Evolutionary conservation across 2,329 filamentous ascomycete species (phyloP).

Genomic region (Pseudogymnoascus sp.): DNA sequence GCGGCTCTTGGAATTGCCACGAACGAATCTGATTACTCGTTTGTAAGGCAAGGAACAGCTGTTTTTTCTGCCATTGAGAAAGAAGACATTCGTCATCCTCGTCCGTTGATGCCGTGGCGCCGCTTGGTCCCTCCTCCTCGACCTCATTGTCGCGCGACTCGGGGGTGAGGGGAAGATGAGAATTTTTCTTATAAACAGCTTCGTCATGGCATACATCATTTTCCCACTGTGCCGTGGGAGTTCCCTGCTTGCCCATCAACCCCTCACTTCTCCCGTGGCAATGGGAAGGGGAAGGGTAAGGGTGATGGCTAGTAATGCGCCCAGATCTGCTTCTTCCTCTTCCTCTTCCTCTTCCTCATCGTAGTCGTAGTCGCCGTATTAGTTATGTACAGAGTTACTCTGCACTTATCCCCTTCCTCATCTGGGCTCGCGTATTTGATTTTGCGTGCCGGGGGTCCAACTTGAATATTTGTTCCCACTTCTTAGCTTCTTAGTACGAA

Average conservation of each 20-base stretch:
- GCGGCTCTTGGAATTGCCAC: neutral
- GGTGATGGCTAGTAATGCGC: neutral
- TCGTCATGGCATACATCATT: conserved; percentile 1
- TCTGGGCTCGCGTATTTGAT: neutral
- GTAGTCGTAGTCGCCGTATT: too few relatives aligned
- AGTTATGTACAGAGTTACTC: too few relatives aligned
- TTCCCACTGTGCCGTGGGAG: neutral
- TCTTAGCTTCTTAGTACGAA: neutral
- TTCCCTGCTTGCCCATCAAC: neutral
- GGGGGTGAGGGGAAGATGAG: neutral
- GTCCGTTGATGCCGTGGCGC: neutral
- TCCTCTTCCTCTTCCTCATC: too few relatives aligned
- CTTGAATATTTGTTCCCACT: neutral
- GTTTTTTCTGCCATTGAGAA: neutral
- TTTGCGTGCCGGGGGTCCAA: neutral
- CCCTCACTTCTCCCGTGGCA: neutral
- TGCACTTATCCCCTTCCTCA: too few relatives aligned
- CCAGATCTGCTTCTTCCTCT: neutral
- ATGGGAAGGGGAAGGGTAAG: too few relatives aligned
- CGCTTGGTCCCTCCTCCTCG: neutral
- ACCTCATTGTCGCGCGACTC: neutral
- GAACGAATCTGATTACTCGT: neutral
- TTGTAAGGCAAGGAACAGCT: neutral
- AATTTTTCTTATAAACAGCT: neutral
- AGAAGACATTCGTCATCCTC: neutral